Evolutionary conservation across 2,329 filamentous ascomycete genomes (phyloP).

Genomic region (Nothophoma quercina): DNA sequence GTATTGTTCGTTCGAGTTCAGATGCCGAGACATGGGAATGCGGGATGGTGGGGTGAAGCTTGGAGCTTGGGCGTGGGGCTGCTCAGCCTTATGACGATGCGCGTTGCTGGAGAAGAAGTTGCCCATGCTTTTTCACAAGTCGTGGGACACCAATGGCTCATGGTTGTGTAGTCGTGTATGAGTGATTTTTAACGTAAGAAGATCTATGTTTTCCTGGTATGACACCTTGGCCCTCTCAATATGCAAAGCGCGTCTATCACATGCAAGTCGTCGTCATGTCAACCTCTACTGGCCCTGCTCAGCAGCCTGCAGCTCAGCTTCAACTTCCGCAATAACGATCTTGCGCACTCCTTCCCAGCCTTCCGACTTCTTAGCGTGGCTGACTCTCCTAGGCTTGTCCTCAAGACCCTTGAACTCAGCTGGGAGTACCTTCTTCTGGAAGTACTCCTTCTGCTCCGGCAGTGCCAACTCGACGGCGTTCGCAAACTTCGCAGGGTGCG

Average conservation of each 20-base stretch:
- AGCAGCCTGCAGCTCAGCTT: conserved; percentile 49
- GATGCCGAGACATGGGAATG: too few relatives aligned
- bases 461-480: conserved; percentile 84
- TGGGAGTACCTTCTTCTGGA: conserved; percentile 80
- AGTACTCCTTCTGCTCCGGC: conserved; percentile 73
- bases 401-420: conserved; percentile 82
- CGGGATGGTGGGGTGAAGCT: conserved; percentile 11
- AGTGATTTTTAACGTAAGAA: neutral
- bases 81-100: neutral
- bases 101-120: neutral
- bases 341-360: conserved; percentile 78
- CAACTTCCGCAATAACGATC: conserved; percentile 78
- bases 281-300: conserved; percentile 29
- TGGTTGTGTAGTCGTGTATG: neutral
- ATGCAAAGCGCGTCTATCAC: conserved; percentile 15
- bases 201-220: conserved; percentile 1
- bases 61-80: conserved; percentile 15
- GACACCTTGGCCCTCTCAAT: neutral
- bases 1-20: too few relatives aligned
- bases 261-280: conserved; percentile 7
- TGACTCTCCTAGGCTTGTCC: conserved; percentile 76
- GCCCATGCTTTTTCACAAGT: too few relatives aligned
- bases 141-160: too few relatives aligned
- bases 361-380: conserved; percentile 67
- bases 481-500: conserved; percentile 94